These are phyloP conservation scores for Blastobotrys peoriensis DNA, from an alignment of 805 yeast species.

Conservation along the genomic window DNA sequence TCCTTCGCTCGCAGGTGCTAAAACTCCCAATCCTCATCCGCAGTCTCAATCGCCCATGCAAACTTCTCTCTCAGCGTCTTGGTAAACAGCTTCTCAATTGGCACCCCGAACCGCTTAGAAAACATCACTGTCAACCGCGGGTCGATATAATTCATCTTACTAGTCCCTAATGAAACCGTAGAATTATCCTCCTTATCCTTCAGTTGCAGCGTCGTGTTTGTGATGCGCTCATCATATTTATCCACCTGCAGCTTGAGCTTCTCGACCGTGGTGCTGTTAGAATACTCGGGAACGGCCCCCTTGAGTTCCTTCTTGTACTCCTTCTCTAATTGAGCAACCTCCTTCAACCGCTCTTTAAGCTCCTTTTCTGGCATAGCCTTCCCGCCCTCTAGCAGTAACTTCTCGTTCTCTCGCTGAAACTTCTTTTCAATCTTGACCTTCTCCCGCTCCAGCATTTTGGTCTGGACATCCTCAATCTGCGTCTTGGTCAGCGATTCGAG, in stretches of 20 bases:
- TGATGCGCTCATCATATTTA: conserved; percentile 63
- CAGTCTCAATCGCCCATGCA: conserved; percentile 92
- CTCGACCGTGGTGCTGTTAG: conserved; percentile 50
- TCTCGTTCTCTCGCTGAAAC: conserved; percentile 73
- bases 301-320: conserved; percentile 51
- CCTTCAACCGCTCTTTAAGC: conserved; percentile 51
- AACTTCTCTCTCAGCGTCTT: conserved; percentile 89
- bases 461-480: conserved; percentile 54
- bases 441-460: conserved; percentile 56
- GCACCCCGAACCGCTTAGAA: conserved; percentile 78
- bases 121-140: conserved; percentile 88
- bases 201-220: conserved; percentile 63
- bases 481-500: conserved; percentile 61
- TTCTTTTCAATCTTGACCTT: conserved; percentile 58
- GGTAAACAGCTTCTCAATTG: conserved; percentile 86
- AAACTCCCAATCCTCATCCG: conserved; percentile 82
- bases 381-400: conserved; percentile 51
- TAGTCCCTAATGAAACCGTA: conserved; percentile 86
- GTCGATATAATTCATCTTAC: conserved; percentile 91
- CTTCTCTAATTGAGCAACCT: conserved; percentile 36
- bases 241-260: conserved; percentile 68
- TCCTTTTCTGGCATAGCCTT: conserved; percentile 49
- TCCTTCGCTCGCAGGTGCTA: too few relatives aligned
- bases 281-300: conserved; percentile 48
- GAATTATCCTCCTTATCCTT: conserved; percentile 93